Evolutionary conservation across 176 grass and related monocot genomes (phyloP).

Genomic region (Raddia guianensis): DNA sequence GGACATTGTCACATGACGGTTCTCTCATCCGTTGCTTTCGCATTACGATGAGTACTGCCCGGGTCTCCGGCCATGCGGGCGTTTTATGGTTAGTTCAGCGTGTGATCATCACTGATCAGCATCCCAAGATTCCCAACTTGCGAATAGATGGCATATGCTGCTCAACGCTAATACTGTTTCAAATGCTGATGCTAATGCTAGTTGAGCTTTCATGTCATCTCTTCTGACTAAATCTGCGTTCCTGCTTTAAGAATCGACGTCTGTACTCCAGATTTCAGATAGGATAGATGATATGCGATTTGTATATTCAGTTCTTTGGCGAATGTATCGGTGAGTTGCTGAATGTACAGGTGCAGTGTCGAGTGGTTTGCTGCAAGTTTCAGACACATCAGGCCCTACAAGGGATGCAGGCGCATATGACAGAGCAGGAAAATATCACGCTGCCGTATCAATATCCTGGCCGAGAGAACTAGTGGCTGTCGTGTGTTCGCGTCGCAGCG

Average conservation of each 20-base stretch:
- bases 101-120: background rate
- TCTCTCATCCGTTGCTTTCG: constrained; percentile 36
- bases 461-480: constrained; percentile 15
- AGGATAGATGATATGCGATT: background rate
- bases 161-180: background rate
- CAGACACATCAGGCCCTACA: background rate
- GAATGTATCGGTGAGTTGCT: background rate
- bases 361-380: background rate
- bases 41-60: background rate
- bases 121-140: background rate
- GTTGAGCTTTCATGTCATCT: constrained; percentile 28
- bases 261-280: background rate
- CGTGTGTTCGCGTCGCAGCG: constrained; percentile 19
- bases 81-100: background rate
- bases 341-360: background rate
- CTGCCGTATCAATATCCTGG: background rate
- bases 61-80: background rate
- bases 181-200: background rate
- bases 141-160: background rate
- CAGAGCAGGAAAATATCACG: background rate
- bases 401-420: background rate
- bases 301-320: background rate
- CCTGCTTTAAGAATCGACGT: background rate
- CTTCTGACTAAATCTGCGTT: background rate
- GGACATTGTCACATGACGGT: constrained; percentile 47